Evolutionary conservation across 2,329 filamentous ascomycete species (phyloP), one percentile per base, ranked within the genome.

Genomic region (Huntiella bhutanensis): DNA sequence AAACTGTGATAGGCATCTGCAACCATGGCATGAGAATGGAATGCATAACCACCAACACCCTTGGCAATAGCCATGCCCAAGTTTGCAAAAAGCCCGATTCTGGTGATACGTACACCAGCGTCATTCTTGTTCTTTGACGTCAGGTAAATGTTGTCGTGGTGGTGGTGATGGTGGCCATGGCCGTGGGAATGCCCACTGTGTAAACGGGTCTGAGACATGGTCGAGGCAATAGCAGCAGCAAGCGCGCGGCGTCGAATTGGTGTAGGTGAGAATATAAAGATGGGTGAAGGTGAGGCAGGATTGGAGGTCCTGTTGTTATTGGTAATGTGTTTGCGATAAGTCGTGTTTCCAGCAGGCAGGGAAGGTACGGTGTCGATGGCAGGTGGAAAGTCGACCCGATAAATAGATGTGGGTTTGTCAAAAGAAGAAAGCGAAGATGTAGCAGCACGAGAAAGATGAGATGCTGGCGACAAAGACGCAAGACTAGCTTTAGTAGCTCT

Each of bases 1-100:
- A 96, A 71, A 56, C 86, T 88, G 65, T 98, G 91, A 66, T 93
- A 88, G 47, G 85, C 91, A 61, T 98, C 91, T 58, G 91, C 87
- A 50, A 87, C 69, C 69, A 94, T 82, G 49, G 84, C 80, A 64
- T 95, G 86, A 39, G 87, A 95, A 62, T 95, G 87, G 69, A 98
- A 96, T 53, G 80, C 68, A 65, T 91, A 94, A 54, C 91, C 91
- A 49, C 91, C 91, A 22, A 87, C 68, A 37, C 88, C 91, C 62
- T 98, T 98, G 53, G 77, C 82, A 55, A 96, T 69, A 43, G 88
- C 91, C 87, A 98, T 96, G 58, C 78, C 79, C 45, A 96, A 68
- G 61, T 98, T 98, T 54, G 87, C 84, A 55, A 96, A 57, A 22
- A 66, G 56, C 2, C 68, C 69, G 51, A 77, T 67, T 0, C 73